A percentile compares a stretch with the other conserved stretches of the same genome.
phyloP scores from a whole-genome alignment of 225 moss, liverwort and hornwort species.

The Antitrichia curtipendula region DNA sequence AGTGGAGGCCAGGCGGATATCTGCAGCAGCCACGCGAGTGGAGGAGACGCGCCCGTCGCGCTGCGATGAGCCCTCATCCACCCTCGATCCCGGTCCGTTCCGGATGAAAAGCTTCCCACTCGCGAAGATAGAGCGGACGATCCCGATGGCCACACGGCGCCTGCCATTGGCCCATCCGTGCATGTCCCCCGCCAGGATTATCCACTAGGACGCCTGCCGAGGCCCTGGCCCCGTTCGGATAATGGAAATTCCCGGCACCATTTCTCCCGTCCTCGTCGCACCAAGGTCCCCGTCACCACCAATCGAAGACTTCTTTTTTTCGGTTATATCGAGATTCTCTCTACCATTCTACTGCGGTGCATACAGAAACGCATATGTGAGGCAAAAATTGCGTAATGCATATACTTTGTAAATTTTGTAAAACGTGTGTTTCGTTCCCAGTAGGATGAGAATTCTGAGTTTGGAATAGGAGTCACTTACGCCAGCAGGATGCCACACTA shows the following conservation, averaged over 20 bases:
- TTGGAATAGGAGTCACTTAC: accelerated
- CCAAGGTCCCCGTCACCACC: background rate
- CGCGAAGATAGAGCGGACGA: background rate
- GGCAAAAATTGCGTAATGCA: background rate
- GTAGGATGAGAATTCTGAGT: background rate
- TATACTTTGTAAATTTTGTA: no score
- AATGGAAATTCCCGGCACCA: background rate
- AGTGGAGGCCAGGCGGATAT: slow-evolving; percentile 5
- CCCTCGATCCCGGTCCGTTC: background rate
- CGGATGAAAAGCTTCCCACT: background rate
- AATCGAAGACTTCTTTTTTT: background rate
- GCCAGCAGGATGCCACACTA: no score
- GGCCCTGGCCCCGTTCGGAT: background rate
- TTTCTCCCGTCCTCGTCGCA: background rate
- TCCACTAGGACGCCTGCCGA: background rate
- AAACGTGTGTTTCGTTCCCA: background rate
- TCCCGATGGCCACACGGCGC: background rate
- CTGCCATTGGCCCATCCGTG: slow-evolving; percentile 1
- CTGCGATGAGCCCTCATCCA: background rate
- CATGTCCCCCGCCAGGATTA: background rate
- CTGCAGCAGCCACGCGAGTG: slow-evolving; percentile 22
- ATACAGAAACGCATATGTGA: background rate
- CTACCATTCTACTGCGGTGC: background rate
- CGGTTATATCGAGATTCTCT: background rate
- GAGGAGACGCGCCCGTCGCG: slow-evolving; percentile 4